Evolutionary conservation across 208 protist genomes (phyloP).

Genomic region (Acanthamoeba lenticulata): DNA sequence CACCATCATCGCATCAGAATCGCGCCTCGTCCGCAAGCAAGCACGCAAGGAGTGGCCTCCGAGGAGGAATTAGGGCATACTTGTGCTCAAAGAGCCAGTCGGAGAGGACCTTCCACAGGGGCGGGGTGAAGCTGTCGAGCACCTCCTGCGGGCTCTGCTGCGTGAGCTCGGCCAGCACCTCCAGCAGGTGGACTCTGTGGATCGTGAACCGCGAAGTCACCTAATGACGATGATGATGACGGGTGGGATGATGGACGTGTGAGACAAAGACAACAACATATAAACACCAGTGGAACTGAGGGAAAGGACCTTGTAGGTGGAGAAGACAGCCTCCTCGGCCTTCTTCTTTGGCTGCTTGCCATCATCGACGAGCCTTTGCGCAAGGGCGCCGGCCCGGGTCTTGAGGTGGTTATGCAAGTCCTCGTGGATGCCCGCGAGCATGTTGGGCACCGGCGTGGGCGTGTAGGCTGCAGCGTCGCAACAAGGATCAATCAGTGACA

Average conservation of each 20-base stretch:
- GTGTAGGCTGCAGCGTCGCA: neutral
- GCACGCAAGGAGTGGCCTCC: neutral
- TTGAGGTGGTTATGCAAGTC: conserved; percentile 48
- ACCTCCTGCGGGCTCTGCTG: conserved; percentile 20
- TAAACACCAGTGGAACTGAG: too few relatives aligned
- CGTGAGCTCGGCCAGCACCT: conserved; percentile 24
- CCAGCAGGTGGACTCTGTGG: neutral
- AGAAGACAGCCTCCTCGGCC: neutral
- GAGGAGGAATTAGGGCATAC: neutral
- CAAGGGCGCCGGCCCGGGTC: neutral
- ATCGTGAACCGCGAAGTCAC: neutral
- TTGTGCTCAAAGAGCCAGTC: conserved; percentile 60
- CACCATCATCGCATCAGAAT: neutral
- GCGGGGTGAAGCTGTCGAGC: conserved; percentile 20
- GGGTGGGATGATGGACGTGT: too few relatives aligned
- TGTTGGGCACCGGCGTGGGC: conserved; percentile 46
- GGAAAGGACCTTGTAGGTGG: neutral
- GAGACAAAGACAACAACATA: too few relatives aligned
- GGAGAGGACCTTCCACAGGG: neutral
- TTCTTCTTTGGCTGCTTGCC: conserved; percentile 32
- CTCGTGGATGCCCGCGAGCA: conserved; percentile 17
- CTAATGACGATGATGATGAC: too few relatives aligned
- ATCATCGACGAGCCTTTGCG: conserved; percentile 21
- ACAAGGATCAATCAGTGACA: neutral
- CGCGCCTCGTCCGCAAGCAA: neutral